Conservation (phyloP, 73 alveolate genomes). For the Uronychia binucleata region DNA sequence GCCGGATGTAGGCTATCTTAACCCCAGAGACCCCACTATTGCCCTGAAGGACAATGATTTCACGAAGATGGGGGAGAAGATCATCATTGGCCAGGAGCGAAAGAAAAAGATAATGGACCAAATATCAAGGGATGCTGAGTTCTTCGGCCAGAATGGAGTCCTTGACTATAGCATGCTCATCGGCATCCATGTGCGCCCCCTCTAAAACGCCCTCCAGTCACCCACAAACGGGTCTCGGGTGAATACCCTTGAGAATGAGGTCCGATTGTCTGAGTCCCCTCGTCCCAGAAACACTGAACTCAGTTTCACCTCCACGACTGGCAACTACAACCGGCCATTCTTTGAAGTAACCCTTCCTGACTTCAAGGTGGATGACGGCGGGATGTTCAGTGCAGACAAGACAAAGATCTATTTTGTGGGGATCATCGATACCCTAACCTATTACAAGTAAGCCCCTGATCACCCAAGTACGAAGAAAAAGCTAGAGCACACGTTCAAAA, state of each 20-base stretch:
- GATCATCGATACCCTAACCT: constrained; percentile 89
- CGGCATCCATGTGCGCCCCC: neutral
- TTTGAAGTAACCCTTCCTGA: neutral
- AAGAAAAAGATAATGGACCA: constrained; percentile 70
- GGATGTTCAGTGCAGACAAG: constrained; percentile 71
- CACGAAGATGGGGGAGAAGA: constrained; percentile 66
- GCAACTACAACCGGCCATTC: neutral
- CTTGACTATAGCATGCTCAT: constrained; percentile 12
- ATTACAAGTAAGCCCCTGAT: constrained; percentile 18
- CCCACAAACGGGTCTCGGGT: neutral
- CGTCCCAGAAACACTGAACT: neutral
- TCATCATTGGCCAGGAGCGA: constrained; percentile 69
- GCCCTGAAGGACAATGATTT: constrained; percentile 95
- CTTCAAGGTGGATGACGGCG: constrained; percentile 64
- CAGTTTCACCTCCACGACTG: neutral
- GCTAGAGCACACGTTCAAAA: constrained; percentile 70
- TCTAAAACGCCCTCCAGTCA: neutral
- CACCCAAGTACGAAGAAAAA: constrained; percentile 68
- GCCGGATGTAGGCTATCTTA: neutral
- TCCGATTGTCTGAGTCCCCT: neutral
- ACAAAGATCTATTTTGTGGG: constrained; percentile 88
- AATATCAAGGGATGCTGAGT: constrained; percentile 83
- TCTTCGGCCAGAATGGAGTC: constrained; percentile 80
- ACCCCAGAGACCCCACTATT: constrained; percentile 73
- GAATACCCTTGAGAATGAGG: neutral